Evolutionary conservation across 176 grass and related monocot genomes (phyloP).

Genomic region (Neostapfia colusana): DNA sequence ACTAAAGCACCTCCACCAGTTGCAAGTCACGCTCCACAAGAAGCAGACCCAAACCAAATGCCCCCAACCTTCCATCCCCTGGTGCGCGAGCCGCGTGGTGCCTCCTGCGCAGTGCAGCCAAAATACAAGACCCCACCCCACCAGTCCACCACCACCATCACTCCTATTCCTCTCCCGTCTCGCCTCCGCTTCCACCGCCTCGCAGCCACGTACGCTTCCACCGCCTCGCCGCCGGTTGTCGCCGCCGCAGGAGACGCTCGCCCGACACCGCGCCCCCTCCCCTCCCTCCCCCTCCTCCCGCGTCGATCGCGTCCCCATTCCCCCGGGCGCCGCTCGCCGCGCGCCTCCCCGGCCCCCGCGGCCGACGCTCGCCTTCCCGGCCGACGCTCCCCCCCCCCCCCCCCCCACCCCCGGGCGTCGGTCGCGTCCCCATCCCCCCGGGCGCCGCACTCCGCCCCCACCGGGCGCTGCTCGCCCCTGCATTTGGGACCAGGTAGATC

Average conservation of each 20-base stretch:
- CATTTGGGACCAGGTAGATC: no score
- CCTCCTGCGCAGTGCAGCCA: constrained; percentile 29
- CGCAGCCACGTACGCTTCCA: not conserved
- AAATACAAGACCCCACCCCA: constrained; percentile 34
- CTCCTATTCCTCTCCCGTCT: not conserved
- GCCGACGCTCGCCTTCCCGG: no score
- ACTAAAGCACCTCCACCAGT: not conserved
- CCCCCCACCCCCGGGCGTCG: no score
- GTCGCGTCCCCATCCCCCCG: no score
- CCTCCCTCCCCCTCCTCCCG: not conserved
- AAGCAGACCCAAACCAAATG: constrained; percentile 8
- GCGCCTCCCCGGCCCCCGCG: no score
- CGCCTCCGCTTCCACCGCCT: not conserved
- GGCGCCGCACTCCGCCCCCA: no score
- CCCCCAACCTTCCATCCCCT: not conserved
- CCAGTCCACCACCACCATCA: not conserved
- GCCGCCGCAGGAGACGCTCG: not conserved
- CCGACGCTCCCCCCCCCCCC: no score
- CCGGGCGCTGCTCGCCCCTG: no score
- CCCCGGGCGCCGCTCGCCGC: not conserved
- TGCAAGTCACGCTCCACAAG: not conserved
- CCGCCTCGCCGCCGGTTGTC: constrained; percentile 15
- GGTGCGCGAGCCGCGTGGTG: constrained; percentile 35
- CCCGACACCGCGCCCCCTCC: no score
- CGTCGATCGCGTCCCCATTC: no score